Percentiles rank a stretch among this genome's conserved stretches.
Evolutionary conservation across 1,284 basidiomycete species (phyloP).

Genomic region (Leccinum solheimii): DNA sequence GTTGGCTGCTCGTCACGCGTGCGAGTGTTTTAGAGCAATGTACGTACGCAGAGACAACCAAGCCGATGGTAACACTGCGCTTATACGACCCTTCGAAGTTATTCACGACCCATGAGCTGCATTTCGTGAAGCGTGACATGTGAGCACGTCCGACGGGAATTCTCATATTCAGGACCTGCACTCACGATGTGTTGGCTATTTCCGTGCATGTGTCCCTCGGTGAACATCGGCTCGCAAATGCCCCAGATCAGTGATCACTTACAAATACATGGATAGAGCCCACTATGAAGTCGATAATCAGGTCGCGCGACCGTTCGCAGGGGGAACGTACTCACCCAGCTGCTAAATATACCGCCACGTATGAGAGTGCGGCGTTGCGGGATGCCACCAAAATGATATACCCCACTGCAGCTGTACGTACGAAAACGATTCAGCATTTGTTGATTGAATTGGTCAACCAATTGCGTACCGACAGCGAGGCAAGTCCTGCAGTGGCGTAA

Average conservation of each 20-base stretch:
- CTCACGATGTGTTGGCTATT: slow-evolving; percentile 64
- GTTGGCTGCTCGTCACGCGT: background rate
- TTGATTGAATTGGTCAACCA: background rate
- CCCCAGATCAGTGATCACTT: slow-evolving; percentile 30
- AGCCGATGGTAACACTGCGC: slow-evolving; percentile 68
- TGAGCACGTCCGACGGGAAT: slow-evolving; percentile 1
- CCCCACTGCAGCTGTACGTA: slow-evolving; percentile 44
- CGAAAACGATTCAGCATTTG: slow-evolving; percentile 5
- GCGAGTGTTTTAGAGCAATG: background rate
- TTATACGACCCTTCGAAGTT: slow-evolving; percentile 80
- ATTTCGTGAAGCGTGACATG: background rate
- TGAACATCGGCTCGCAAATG: background rate
- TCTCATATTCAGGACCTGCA: background rate
- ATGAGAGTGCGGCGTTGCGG: slow-evolving; percentile 61
- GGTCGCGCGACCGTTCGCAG: background rate
- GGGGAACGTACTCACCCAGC: slow-evolving; percentile 45
- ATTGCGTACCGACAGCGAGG: slow-evolving; percentile 39
- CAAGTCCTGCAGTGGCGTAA: slow-evolving; percentile 30
- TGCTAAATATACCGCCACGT: slow-evolving; percentile 68
- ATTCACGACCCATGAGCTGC: slow-evolving; percentile 65
- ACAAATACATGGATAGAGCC: slow-evolving; percentile 73
- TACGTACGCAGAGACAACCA: slow-evolving; percentile 65
- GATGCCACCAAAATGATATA: slow-evolving; percentile 70
- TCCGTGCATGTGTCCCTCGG: background rate
- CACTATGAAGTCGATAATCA: slow-evolving; percentile 39